Conservation (phyloP, 2,329 filamentous ascomycete species). For the Trichoderma arundinaceum region DNA sequence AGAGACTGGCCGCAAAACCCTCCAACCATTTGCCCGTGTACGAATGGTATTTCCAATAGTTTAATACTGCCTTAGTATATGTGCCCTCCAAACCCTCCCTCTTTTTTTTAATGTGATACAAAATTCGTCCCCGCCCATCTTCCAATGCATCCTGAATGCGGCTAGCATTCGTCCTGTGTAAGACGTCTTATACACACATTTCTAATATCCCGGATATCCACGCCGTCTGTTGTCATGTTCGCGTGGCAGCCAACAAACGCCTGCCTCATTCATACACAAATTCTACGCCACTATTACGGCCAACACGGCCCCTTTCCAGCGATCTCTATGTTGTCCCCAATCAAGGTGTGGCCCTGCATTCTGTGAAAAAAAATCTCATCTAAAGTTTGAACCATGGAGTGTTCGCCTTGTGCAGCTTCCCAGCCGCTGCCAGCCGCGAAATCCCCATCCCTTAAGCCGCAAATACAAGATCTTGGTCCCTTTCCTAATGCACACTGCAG, state of each 20-base stretch:
- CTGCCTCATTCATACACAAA: constrained; percentile 27
- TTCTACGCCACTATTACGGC: constrained; percentile 24
- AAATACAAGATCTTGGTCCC: not conserved
- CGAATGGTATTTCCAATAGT: constrained; percentile 6
- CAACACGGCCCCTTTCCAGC: not conserved
- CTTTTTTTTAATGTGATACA: not conserved
- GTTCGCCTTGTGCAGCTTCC: not conserved
- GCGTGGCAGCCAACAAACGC: constrained; percentile 24
- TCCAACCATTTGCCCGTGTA: not conserved
- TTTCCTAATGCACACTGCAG: not conserved
- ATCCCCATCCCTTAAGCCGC: not conserved
- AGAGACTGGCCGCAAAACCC: not conserved
- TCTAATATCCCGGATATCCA: constrained; percentile 21
- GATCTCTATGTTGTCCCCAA: constrained; percentile 15
- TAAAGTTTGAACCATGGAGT: not conserved
- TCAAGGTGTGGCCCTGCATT: constrained; percentile 9
- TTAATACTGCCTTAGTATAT: not conserved
- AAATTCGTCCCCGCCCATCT: not conserved
- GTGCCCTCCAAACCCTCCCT: not conserved
- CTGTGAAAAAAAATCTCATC: not conserved
- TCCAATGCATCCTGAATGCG: not conserved
- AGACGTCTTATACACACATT: constrained; percentile 3
- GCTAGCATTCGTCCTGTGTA: not conserved
- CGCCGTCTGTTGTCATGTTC: constrained; percentile 15
- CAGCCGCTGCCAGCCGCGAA: not conserved